A percentile compares a stretch with the other conserved stretches of the same genome.
Conservation (phyloP, 2,329 filamentous ascomycete species). For the Cladophialophora carrionii region DNA sequence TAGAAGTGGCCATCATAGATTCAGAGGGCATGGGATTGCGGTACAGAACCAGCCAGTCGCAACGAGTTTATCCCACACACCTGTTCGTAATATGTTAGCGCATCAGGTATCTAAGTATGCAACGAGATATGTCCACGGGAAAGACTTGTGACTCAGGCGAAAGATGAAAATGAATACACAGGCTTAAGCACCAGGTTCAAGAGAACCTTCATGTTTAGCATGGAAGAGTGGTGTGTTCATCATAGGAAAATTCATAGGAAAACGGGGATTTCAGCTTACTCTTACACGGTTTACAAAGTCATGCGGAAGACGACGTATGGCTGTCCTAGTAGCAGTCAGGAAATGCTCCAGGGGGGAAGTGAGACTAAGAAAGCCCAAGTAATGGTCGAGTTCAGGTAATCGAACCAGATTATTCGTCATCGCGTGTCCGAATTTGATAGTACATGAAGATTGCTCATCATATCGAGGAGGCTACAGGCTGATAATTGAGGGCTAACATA, state of each 20-base stretch:
- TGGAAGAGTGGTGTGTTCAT: slow-evolving; percentile 62
- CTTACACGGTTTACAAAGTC: neutral
- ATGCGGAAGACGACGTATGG: neutral
- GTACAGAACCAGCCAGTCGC: neutral
- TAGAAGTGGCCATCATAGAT: no score
- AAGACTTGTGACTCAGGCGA: slow-evolving; percentile 55
- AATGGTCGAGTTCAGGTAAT: slow-evolving; percentile 48
- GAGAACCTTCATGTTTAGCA: slow-evolving; percentile 64
- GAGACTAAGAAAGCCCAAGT: slow-evolving; percentile 4
- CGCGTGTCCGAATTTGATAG: slow-evolving; percentile 55
- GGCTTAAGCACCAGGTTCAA: slow-evolving; percentile 55
- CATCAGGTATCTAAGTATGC: neutral
- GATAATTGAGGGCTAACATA: slow-evolving; percentile 1
- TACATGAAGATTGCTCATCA: slow-evolving; percentile 52
- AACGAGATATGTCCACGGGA: neutral
- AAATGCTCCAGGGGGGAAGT: neutral
- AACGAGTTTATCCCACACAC: neutral
- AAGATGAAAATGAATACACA: slow-evolving; percentile 68
- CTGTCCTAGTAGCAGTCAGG: slow-evolving; percentile 1
- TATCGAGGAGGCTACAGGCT: slow-evolving; percentile 28
- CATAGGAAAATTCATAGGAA: slow-evolving; percentile 44
- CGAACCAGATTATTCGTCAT: slow-evolving; percentile 54
- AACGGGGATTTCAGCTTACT: slow-evolving; percentile 26
- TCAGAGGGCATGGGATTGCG: neutral
- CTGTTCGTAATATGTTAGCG: slow-evolving; percentile 1